Evolutionary conservation across 2,329 filamentous ascomycete genomes (phyloP), one percentile per base, ranked within the genome.

Genomic region (Ramularia endophylla): DNA sequence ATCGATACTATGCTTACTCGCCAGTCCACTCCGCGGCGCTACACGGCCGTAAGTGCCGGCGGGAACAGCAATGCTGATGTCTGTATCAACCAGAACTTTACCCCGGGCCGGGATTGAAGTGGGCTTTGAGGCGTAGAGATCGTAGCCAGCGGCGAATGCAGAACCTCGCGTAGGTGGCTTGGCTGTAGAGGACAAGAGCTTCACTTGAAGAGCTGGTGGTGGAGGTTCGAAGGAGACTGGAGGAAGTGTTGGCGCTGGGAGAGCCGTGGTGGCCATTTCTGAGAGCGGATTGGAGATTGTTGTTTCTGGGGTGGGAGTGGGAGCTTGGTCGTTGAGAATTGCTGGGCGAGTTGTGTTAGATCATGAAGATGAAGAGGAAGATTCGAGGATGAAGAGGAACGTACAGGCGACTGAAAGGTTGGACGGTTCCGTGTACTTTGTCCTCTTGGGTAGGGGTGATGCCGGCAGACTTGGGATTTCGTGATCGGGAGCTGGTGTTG

Each of bases 81-180:
- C 90, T 1, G 92, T 97, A 56, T 89, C 85, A 27, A 97, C 88
- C 20, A 95, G 70, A 0, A 73, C 87, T 68, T 94, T 88, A 53
- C 88, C 89, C 46, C 86, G 75, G 2, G 85, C 80, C 0, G 89
- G 89, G 42, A 98, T 81, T 2, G 77, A 75, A 3, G 81, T 83
- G 27, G 83, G 78, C 58, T 79, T 78, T 2, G 87, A 78, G 38
- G 72, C 65, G 67, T 95, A 97, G 44, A 98, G 62, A 66, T 98
- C 92, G 69, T 97, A 97, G 27, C 92, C 92, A 1, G 92, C 92
- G 1, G 92, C 87, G 60, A 86, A 89, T 38, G 81, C 83, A 52
- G 86, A 94, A 53, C 92, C 92, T 41, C 90, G 81, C 0, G 87
- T 97, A 8, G 92, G 92, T 17, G 89, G 74, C 34, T 76, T 78